Evolutionary conservation across 495 filamentous ascomycete species (phyloP).

Genomic region (Aspergillus carlsbadensis): DNA sequence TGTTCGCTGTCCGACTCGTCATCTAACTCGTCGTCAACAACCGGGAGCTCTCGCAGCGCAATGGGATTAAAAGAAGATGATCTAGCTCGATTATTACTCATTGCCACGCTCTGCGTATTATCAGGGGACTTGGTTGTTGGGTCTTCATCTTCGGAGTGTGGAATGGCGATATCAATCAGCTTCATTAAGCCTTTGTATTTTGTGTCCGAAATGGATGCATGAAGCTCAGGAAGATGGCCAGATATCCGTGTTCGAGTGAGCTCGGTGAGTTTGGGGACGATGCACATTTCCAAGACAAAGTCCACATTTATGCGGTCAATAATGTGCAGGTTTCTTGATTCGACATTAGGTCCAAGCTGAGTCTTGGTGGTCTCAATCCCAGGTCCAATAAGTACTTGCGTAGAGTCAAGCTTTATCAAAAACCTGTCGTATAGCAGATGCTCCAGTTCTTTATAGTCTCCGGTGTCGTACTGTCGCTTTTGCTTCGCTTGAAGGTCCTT

Average conservation of each 20-base stretch:
- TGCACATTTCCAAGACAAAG: slow-evolving; percentile 87
- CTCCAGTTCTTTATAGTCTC: slow-evolving; percentile 84
- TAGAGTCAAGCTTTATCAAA: slow-evolving; percentile 84
- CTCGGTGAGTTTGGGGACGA: slow-evolving; percentile 89
- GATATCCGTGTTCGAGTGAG: slow-evolving; percentile 90
- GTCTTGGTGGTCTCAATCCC: slow-evolving; percentile 84
- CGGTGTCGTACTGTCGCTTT: slow-evolving; percentile 79
- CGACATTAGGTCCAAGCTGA: slow-evolving; percentile 71
- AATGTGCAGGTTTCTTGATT: slow-evolving; percentile 76
- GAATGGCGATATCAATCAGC: slow-evolving; percentile 91
- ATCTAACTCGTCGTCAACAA: slow-evolving; percentile 74
- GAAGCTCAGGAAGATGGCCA: slow-evolving; percentile 87
- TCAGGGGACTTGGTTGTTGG: slow-evolving; percentile 18
- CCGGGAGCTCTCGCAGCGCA: slow-evolving; percentile 67
- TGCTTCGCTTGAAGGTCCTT: slow-evolving; percentile 89
- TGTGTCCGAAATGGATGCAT: slow-evolving; percentile 85
- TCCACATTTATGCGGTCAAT: slow-evolving; percentile 97
- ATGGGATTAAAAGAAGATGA: slow-evolving; percentile 65
- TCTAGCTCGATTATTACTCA: slow-evolving; percentile 38
- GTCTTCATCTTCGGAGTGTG: slow-evolving; percentile 65
- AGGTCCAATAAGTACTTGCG: slow-evolving; percentile 93
- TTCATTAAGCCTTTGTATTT: slow-evolving; percentile 98
- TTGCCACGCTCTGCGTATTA: slow-evolving; percentile 30
- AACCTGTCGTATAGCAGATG: slow-evolving; percentile 96
- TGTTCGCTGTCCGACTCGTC: slow-evolving; percentile 61